Conservation (phyloP, 2,329 filamentous ascomycete genomes). For the Shiraia sp. region DNA sequence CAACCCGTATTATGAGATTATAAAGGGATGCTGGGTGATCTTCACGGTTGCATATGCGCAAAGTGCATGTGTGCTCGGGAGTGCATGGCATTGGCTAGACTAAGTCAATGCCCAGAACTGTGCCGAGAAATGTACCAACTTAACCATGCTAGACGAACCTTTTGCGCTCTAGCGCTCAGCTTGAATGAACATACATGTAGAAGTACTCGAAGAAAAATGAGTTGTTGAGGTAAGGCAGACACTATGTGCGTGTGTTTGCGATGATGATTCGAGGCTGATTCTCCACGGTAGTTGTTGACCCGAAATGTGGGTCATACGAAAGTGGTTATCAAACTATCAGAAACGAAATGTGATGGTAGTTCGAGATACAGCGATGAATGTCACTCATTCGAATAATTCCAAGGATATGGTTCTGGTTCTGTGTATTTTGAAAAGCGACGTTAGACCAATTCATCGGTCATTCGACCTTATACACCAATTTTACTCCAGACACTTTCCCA, state of each 20-base stretch:
- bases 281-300: too few relatives aligned
- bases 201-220: too few relatives aligned
- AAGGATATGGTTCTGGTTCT: too few relatives aligned
- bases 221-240: too few relatives aligned
- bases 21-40: constrained; percentile 11
- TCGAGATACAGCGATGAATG: too few relatives aligned
- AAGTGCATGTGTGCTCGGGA: constrained; percentile 13
- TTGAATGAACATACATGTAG: too few relatives aligned
- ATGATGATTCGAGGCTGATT: too few relatives aligned
- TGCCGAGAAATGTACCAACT: constrained; percentile 1
- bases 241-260: too few relatives aligned
- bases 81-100: constrained; percentile 10
- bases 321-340: background rate
- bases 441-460: too few relatives aligned
- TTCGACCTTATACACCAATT: constrained; percentile 37
- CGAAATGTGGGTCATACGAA: too few relatives aligned
- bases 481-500: constrained; percentile 39
- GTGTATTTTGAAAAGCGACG: too few relatives aligned
- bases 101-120: background rate
- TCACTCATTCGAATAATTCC: background rate
- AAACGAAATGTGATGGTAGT: background rate
- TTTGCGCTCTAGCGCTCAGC: too few relatives aligned
- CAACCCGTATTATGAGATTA: constrained; percentile 10
- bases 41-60: constrained; percentile 11
- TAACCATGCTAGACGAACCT: background rate